Percentiles rank a stretch among this genome's conserved stretches.
Evolutionary conservation across 805 yeast genomes (phyloP).

Genomic region (Clavispora carvajalis): DNA sequence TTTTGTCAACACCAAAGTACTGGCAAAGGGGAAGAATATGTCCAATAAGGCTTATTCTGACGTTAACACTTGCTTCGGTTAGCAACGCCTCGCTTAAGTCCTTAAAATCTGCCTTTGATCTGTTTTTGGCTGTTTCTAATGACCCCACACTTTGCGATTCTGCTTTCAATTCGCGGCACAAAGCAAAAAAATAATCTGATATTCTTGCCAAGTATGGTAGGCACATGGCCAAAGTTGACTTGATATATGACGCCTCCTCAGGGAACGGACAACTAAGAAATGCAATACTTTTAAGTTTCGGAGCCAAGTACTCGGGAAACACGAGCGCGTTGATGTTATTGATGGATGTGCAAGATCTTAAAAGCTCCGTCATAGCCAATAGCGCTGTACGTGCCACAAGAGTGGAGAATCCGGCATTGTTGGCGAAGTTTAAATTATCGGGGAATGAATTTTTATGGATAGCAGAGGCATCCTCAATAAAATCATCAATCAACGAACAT

Average conservation of each 20-base stretch:
- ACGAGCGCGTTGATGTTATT: conserved; percentile 71
- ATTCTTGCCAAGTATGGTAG: conserved; percentile 67
- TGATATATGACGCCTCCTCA: conserved; percentile 27
- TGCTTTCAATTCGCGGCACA: conserved; percentile 35
- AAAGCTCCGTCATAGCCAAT: conserved; percentile 58
- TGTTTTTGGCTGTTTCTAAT: conserved; percentile 31
- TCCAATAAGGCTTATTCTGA: conserved; percentile 62
- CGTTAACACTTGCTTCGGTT: conserved; percentile 63
- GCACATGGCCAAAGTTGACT: conserved; percentile 66
- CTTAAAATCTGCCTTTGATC: conserved; percentile 54
- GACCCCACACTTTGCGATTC: conserved; percentile 24
- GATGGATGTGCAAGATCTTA: conserved; percentile 56
- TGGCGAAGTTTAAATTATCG: conserved; percentile 4
- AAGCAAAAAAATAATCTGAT: conserved; percentile 58
- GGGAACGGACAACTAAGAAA: conserved; percentile 23
- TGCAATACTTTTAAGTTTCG: conserved; percentile 43
- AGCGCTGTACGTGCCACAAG: conserved; percentile 67
- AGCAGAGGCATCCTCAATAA: conserved; percentile 16
- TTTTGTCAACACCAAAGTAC: conserved; percentile 79
- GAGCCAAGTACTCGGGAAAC: conserved; percentile 78
- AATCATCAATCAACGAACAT: conserved; percentile 65
- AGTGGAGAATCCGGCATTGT: conserved; percentile 31
- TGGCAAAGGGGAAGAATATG: conserved; percentile 75
- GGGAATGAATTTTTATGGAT: conserved; percentile 1
- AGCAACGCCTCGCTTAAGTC: conserved; percentile 57